These are phyloP conservation scores for Lachnellula subtilissima DNA, from an alignment of 2,329 filamentous ascomycete species.

Conservation along the genomic window DNA sequence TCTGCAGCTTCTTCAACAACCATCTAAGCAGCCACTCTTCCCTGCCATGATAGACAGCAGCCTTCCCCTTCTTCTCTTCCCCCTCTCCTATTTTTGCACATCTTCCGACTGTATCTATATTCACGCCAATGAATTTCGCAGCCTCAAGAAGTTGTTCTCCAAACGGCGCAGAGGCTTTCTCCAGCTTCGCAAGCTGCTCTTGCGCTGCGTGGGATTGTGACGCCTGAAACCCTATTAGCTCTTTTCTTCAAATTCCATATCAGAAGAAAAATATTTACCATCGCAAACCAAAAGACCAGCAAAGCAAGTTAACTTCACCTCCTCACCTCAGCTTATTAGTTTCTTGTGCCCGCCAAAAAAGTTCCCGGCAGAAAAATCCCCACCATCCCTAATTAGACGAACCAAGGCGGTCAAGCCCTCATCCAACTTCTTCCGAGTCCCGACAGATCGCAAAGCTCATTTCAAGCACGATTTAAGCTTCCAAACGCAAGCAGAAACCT, in stretches of 20 bases:
- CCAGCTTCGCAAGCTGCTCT: slow-evolving; percentile 29
- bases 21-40: slow-evolving; percentile 65
- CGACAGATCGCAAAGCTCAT: slow-evolving; percentile 2
- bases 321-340: no score
- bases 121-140: slow-evolving; percentile 29
- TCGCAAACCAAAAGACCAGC: not conserved
- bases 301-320: no score
- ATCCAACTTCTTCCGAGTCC: not conserved
- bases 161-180: slow-evolving; percentile 32
- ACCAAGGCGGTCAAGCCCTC: not conserved
- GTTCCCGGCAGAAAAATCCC: slow-evolving; percentile 8
- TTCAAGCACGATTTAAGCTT: no score
- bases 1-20: slow-evolving; percentile 56
- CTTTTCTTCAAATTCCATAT: not conserved
- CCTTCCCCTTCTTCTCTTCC: not conserved
- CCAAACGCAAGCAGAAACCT: no score
- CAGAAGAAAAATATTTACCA: slow-evolving; percentile 11
- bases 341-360: slow-evolving; percentile 1
- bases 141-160: slow-evolving; percentile 32
- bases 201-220: slow-evolving; percentile 30
- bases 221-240: slow-evolving; percentile 16
- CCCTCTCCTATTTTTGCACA: not conserved
- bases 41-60: slow-evolving; percentile 34
- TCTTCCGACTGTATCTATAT: slow-evolving; percentile 22
- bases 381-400: slow-evolving; percentile 5